Evolutionary conservation across 441 rosid species (phyloP).

Genomic region (Erodium chrysanthum): DNA sequence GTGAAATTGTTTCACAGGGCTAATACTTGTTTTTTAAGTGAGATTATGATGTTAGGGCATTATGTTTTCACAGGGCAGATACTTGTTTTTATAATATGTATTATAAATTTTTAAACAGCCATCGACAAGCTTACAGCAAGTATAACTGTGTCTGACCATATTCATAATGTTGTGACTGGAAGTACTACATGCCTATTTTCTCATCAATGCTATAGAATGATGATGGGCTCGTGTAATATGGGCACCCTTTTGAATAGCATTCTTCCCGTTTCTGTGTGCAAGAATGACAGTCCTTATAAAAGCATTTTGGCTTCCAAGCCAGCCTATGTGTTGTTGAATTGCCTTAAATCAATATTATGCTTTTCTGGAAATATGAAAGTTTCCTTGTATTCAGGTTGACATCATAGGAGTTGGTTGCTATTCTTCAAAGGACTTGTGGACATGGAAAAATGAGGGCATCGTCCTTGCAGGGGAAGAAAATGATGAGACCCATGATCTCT

Average conservation of each 20-base stretch:
- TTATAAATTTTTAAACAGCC: not conserved
- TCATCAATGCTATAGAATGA: too few species aligned
- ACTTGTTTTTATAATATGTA: not conserved
- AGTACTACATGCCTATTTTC: not conserved
- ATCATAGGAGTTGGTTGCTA: conserved; percentile 90
- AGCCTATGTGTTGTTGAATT: not conserved
- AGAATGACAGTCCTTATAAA: not conserved
- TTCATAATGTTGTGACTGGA: not conserved
- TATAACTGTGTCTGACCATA: not conserved
- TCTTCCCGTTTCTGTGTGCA: not conserved
- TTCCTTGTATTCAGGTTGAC: conserved; percentile 53
- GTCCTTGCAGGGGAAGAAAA: conserved; percentile 64
- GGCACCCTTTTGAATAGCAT: not conserved
- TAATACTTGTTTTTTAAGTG: too few species aligned
- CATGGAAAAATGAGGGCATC: conserved; percentile 82
- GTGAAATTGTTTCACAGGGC: too few species aligned
- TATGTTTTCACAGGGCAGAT: not conserved
- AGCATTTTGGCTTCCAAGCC: not conserved
- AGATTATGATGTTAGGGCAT: not conserved
- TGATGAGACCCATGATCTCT: conserved; percentile 63
- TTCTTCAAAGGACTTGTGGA: conserved; percentile 84
- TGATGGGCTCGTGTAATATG: not conserved
- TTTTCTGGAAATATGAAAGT: conserved; percentile 1
- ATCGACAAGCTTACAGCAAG: not conserved
- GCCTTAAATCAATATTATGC: not conserved